A percentile compares a stretch with the other conserved stretches of the same genome.
phyloP scores from a whole-genome alignment of 345 rosid species.

The Theobroma cacao region DNA sequence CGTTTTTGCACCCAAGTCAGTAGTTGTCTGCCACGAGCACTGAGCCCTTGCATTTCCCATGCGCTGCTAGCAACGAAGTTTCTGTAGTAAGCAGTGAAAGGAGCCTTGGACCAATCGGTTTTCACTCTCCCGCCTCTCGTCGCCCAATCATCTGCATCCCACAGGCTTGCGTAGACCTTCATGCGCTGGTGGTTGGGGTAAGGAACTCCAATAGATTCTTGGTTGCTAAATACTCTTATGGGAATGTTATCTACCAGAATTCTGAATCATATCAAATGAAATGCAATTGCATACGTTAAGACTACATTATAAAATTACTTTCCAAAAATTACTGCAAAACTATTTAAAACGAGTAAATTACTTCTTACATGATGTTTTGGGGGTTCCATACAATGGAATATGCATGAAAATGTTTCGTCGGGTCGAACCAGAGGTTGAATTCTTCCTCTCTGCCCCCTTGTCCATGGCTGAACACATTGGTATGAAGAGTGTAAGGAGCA shows the following conservation, averaged over 20 bases:
- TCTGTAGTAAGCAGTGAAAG: conserved; percentile 11
- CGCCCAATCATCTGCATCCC: conserved; percentile 17
- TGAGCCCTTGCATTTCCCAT: conserved; percentile 17
- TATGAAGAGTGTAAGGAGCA: conserved; percentile 13
- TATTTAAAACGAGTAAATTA: neutral
- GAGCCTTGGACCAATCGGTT: conserved; percentile 12
- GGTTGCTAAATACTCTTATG: conserved; percentile 10
- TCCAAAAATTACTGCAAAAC: too few species aligned
- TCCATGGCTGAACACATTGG: conserved; percentile 13
- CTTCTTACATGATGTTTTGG: conserved; percentile 16
- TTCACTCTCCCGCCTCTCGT: conserved; percentile 10
- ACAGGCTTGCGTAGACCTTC: conserved; percentile 4
- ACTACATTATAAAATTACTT: too few species aligned
- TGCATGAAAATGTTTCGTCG: conserved; percentile 5
- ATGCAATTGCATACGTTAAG: too few species aligned
- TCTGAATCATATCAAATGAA: neutral
- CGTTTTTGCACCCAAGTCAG: conserved; percentile 36
- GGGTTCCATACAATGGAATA: conserved; percentile 20
- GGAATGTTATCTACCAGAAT: conserved; percentile 12
- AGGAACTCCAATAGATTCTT: conserved; percentile 8
- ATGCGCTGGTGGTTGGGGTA: conserved; percentile 13
- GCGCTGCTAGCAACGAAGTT: neutral
- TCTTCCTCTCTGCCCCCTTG: conserved; percentile 17
- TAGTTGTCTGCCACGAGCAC: conserved; percentile 4
- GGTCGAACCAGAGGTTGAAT: conserved; percentile 16